phyloP scores from a whole-genome alignment of 176 grass and related monocot species.

The maize (Zea mays) region Zm-B73-REFERENCE-NAM-5.0 NC_050098.1:183637001-183637500 shows the following conservation, averaged over 20 bases:
- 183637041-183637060: slow-evolving; percentile 59
- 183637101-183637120: slow-evolving; percentile 58
- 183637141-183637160: slow-evolving; percentile 70
- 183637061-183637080: slow-evolving; percentile 70
- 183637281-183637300: slow-evolving; percentile 67
- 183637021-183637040: slow-evolving; percentile 54
- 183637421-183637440: slow-evolving; percentile 39
- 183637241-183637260: slow-evolving; percentile 66
- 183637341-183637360: slow-evolving; percentile 60
- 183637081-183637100: slow-evolving; percentile 83
- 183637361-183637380: slow-evolving; percentile 61
- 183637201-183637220: slow-evolving; percentile 64
- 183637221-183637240: slow-evolving; percentile 51
- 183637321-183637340: slow-evolving; percentile 59
- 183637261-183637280: slow-evolving; percentile 73
- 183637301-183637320: slow-evolving; percentile 71
- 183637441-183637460: slow-evolving; percentile 47
- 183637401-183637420: slow-evolving; percentile 41
- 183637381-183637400: slow-evolving; percentile 44
- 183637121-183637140: slow-evolving; percentile 63
- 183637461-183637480: slow-evolving; percentile 14
- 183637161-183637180: slow-evolving; percentile 79
- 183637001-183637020: slow-evolving; percentile 74
- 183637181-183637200: slow-evolving; percentile 69
- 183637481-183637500: not conserved